These are phyloP conservation scores for Candida insectorum DNA, from an alignment of 805 yeast species.

Conservation along the genomic window DNA sequence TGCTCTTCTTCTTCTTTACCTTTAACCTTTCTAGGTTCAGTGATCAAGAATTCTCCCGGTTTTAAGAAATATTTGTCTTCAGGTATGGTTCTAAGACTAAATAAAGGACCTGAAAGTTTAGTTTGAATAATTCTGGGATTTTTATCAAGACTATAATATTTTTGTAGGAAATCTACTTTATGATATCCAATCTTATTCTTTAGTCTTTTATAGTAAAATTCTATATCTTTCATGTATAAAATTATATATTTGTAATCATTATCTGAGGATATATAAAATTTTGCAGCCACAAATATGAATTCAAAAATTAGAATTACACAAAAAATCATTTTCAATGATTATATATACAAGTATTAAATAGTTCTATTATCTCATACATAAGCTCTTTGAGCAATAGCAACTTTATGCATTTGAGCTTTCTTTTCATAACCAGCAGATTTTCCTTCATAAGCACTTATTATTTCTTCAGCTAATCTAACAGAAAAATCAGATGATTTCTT, in stretches of 20 bases:
- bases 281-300: not conserved
- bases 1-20: not conserved
- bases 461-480: slow-evolving; percentile 89
- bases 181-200: slow-evolving; percentile 31
- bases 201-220: slow-evolving; percentile 18
- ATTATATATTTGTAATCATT: too few relatives aligned
- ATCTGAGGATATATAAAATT: too few relatives aligned
- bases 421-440: slow-evolving; percentile 81
- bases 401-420: slow-evolving; percentile 76
- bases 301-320: too few relatives aligned
- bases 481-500: slow-evolving; percentile 78
- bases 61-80: slow-evolving; percentile 26
- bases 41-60: slow-evolving; percentile 30
- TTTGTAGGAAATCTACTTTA: slow-evolving; percentile 31
- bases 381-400: slow-evolving; percentile 86
- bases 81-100: slow-evolving; percentile 26
- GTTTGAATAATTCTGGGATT: slow-evolving; percentile 38
- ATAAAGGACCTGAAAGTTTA: slow-evolving; percentile 10
- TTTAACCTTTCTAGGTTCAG: not conserved
- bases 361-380: slow-evolving; percentile 43
- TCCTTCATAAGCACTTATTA: slow-evolving; percentile 72
- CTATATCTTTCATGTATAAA: slow-evolving; percentile 7
- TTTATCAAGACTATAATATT: slow-evolving; percentile 34
- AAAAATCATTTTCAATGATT: not conserved
- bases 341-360: slow-evolving; percentile 14